Base-by-base conservation (phyloP, 208 protist genomes). In the Crithidia sp. region DNA sequence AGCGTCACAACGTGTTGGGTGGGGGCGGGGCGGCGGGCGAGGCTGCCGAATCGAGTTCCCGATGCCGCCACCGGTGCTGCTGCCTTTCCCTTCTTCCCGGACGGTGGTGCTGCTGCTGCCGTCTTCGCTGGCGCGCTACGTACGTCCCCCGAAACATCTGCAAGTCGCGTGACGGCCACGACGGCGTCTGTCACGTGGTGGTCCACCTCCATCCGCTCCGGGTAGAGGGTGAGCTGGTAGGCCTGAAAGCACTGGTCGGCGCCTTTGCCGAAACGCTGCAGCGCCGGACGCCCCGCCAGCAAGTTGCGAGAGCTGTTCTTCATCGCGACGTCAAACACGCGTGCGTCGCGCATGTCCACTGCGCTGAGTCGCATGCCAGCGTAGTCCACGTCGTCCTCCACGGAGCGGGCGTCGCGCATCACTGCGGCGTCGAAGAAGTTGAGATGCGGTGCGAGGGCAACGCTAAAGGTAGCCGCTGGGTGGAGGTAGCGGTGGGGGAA, bases 401-500 rank as follows among this genome's bases (percentile, higher is more conserved):
- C 89, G 40, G 89, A 79, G 13, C 85, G 81, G 14, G 77, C 74
- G 16, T 74, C 67, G 3, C 66, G 69, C 91, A 96, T 94, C 16
- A 10, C 70, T 36, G 44, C 63, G 4, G 86, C 54, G 53, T 87
- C 71, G 67, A 89, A 89, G 67, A 93, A 85, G 41, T 55, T 72
- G 40, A 90, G 60, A 47, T 47, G 76, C 4, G 88, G 83, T 4
- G 75, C 63, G 12, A 88, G 14, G 45, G 71, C 82, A 56, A 93
- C 83, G 40, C 83, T 86, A 70, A 93, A 94, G 39, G 81, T 90
- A 2, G 84, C 76, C 28, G 77, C 78, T 4, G 89, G 89, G 72
- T 96, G 87, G 9, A 93, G 67, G 67, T 94, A 96, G 50, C 91
- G 89, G 43, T 96, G 85, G 1, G 88, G 81, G 63, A 94, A 96